Evolutionary conservation across 768 basidiomycete species (phyloP), one percentile per base, ranked within the genome.

Genomic region (Mycena indigotica): DNA sequence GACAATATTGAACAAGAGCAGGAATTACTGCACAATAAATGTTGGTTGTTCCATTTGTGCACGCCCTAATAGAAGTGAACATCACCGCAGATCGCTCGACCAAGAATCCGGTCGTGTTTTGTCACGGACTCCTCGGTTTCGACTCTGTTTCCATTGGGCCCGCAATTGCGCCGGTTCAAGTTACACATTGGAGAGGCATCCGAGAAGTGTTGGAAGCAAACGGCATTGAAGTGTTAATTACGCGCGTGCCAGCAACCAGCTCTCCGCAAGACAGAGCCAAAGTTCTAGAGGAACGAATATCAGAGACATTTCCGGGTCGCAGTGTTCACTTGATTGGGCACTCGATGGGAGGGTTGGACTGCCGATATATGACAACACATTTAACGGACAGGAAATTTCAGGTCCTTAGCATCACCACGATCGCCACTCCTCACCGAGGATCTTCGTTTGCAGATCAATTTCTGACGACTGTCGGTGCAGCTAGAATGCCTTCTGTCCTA

Each of bases 171-270:
- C 87, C 93, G 3, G 65, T 98, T 17, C 86, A 95, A 66, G 93
- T 99, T 39, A 81, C 89, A 2, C 95, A 99, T 71, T 99, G 97
- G 97, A 84, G 96, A 32, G 97, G 97, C 5, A 96, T 99, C 62
- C 88, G 90, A 67, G 93, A 98, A 69, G 94, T 91, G 17, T 79
- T 99, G 5, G 88, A 95, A 66, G 82, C 89, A 32, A 94, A 90
- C 67, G 95, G 93, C 17, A 83, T 83, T 13, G 89, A 98, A 69
- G 91, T 98, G 30, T 82, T 98, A 65, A 91, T 98, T 66, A 94
- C 95, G 0, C 85, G 93, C 15, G 95, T 98, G 0, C 95, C 97
- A 1, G 94, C 94, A 0, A 96, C 93, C 2, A 91, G 91, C 65
- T 89, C 89, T 21, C 91, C 94, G 16, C 75, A 87, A 50, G 92